Percentiles rank a stretch among this genome's conserved stretches.
Evolutionary conservation across 2,329 filamentous ascomycete species (phyloP).

Genomic region (Cytospora paraplurivora): DNA sequence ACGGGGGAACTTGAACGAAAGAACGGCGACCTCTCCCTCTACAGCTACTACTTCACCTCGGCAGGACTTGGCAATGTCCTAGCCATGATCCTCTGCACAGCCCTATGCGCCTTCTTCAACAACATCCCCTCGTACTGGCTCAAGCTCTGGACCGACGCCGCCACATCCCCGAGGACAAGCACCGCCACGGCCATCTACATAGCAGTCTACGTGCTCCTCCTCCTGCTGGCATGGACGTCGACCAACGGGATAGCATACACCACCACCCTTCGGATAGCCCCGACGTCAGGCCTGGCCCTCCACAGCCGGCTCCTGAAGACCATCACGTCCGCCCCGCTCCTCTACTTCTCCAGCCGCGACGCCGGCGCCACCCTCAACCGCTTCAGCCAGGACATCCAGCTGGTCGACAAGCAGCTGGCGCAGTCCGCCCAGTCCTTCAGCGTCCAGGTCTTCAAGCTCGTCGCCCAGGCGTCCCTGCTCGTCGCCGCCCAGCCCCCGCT

Average conservation of each 20-base stretch:
- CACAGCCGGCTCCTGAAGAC: constrained; percentile 39
- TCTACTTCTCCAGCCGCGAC: constrained; percentile 45
- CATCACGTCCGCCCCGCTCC: constrained; percentile 42
- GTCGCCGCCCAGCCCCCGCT: constrained; percentile 49
- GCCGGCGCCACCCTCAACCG: constrained; percentile 46
- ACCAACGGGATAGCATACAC: constrained; percentile 41
- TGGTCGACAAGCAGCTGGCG: constrained; percentile 47
- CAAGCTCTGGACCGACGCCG: constrained; percentile 42
- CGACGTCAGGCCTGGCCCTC: constrained; percentile 39
- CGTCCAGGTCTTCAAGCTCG: constrained; percentile 43
- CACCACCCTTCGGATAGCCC: constrained; percentile 39
- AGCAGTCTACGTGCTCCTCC: constrained; percentile 40
- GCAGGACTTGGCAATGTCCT: constrained; percentile 35
- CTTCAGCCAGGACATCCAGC: constrained; percentile 49
- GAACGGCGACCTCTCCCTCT: constrained; percentile 42
- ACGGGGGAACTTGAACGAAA: constrained; percentile 32
- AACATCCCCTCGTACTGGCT: constrained; percentile 44
- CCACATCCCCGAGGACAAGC: not conserved
- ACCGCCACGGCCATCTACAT: constrained; percentile 37
- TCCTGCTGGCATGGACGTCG: constrained; percentile 40
- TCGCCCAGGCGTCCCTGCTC: constrained; percentile 49
- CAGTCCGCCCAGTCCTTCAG: constrained; percentile 39
- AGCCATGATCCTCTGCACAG: constrained; percentile 34
- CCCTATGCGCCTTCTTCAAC: constrained; percentile 39
- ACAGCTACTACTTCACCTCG: constrained; percentile 40